Evolutionary conservation across 2,329 filamentous ascomycete genomes (phyloP).

Genomic region (Fonsecaea multimorphosa): DNA sequence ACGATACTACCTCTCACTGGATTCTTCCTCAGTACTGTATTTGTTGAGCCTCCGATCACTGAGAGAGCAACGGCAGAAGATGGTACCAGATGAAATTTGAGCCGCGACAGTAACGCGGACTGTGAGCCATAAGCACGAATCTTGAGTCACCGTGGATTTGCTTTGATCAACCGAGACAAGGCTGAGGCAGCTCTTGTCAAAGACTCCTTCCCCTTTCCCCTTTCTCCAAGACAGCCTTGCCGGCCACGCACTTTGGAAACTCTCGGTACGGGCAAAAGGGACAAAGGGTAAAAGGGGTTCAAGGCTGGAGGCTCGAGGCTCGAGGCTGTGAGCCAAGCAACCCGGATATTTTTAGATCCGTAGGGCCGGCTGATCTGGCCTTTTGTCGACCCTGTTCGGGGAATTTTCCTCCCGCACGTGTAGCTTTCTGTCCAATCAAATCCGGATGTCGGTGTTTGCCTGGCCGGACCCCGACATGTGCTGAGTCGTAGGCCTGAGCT

Average conservation of each 20-base stretch:
- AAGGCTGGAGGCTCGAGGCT: background rate
- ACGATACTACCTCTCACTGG: background rate
- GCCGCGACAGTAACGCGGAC: background rate
- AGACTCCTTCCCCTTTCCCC: background rate
- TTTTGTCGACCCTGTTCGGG: background rate
- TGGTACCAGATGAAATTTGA: background rate
- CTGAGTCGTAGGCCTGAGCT: slow-evolving; percentile 6
- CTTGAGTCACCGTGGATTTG: background rate
- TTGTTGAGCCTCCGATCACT: background rate
- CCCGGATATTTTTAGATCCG: slow-evolving; percentile 17
- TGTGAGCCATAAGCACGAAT: background rate
- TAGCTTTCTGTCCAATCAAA: background rate
- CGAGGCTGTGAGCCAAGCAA: background rate
- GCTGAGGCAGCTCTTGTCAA: background rate
- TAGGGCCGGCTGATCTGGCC: slow-evolving; percentile 3
- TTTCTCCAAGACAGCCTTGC: slow-evolving; percentile 10
- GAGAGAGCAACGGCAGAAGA: background rate
- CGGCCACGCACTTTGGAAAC: background rate
- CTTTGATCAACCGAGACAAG: background rate
- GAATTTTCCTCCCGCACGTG: slow-evolving; percentile 10
- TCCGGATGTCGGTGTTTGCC: background rate
- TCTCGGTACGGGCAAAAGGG: slow-evolving; percentile 5
- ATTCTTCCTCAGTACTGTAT: background rate
- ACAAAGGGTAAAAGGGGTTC: background rate
- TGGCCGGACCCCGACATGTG: slow-evolving; percentile 3